These are phyloP conservation scores for Raffaelea albimanens DNA, from an alignment of 2,329 filamentous ascomycete genomes.

Conservation along the genomic window DNA sequence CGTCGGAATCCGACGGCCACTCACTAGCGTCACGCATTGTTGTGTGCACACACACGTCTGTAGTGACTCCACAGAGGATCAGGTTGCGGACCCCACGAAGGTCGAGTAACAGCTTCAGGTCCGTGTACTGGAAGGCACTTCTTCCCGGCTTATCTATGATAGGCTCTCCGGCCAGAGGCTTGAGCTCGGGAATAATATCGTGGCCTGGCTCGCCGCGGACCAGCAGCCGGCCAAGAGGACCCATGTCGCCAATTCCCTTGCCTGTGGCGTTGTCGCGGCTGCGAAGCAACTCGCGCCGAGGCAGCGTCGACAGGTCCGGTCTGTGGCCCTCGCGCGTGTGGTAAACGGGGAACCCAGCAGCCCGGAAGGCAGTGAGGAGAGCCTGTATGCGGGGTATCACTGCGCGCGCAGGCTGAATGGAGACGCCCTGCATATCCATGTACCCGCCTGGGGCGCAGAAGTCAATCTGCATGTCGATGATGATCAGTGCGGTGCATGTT, in stretches of 20 bases:
- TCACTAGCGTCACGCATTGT: constrained; percentile 9
- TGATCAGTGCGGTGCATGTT: constrained; percentile 2
- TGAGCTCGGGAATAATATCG: constrained; percentile 5
- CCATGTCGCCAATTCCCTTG: constrained; percentile 6
- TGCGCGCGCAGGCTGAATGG: constrained; percentile 6
- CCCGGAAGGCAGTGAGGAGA: constrained; percentile 3
- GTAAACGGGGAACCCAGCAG: constrained; percentile 4
- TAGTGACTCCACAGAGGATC: constrained; percentile 8
- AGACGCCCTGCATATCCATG: constrained; percentile 7
- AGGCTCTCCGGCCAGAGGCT: constrained; percentile 2
- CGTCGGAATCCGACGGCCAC: background rate
- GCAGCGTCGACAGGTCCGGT: constrained; percentile 7
- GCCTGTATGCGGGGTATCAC: constrained; percentile 4
- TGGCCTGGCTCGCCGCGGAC: constrained; percentile 9
- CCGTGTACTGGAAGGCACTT: constrained; percentile 7
- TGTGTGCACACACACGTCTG: constrained; percentile 7
- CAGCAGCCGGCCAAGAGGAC: constrained; percentile 7
- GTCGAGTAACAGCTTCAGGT: constrained; percentile 8
- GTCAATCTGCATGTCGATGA: constrained; percentile 11
- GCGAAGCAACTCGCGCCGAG: constrained; percentile 2
- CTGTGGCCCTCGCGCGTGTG: constrained; percentile 11
- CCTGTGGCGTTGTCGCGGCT: constrained; percentile 7
- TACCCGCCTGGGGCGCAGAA: constrained; percentile 9
- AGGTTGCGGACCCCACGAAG: constrained; percentile 6
- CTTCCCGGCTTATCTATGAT: constrained; percentile 9